phyloP scores from a whole-genome alignment of 2,329 filamentous ascomycete genomes.

The Helotiales sp. region DNA sequence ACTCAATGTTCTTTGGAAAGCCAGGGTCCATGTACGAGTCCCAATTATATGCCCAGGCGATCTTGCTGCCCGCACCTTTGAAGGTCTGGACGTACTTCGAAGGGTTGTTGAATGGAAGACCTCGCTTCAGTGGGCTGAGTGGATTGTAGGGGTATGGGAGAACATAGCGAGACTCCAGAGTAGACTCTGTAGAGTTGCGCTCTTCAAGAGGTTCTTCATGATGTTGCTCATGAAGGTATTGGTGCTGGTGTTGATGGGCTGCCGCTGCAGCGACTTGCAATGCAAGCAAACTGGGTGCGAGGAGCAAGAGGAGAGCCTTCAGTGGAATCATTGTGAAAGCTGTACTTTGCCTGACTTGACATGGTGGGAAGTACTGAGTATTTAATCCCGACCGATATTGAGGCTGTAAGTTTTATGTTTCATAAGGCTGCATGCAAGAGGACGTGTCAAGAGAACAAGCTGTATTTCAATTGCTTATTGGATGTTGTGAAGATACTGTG shows the following conservation, averaged over 20 bases:
- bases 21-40: slow-evolving; percentile 51
- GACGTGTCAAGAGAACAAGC: neutral
- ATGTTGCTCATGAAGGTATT: neutral
- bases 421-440: slow-evolving; percentile 10
- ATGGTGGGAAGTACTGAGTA: neutral
- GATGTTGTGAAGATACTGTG: neutral
- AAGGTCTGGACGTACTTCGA: slow-evolving; percentile 26
- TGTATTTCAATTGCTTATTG: slow-evolving; percentile 1
- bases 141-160: slow-evolving; percentile 6
- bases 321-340: slow-evolving; percentile 8
- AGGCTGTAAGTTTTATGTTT: neutral
- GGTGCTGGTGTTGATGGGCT: neutral
- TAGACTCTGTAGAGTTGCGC: slow-evolving; percentile 1
- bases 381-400: slow-evolving; percentile 2
- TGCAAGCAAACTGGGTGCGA: neutral
- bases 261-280: slow-evolving; percentile 1
- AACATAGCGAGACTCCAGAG: neutral
- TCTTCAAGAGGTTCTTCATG: slow-evolving; percentile 3
- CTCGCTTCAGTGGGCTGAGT: slow-evolving; percentile 19
- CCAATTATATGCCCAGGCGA: slow-evolving; percentile 71
- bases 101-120: slow-evolving; percentile 27
- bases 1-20: slow-evolving; percentile 54
- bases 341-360: neutral
- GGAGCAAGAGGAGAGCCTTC: neutral
- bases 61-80: slow-evolving; percentile 22